Conservation (phyloP, 78 protist species). For the Pigoraptor vietnamica region DNA sequence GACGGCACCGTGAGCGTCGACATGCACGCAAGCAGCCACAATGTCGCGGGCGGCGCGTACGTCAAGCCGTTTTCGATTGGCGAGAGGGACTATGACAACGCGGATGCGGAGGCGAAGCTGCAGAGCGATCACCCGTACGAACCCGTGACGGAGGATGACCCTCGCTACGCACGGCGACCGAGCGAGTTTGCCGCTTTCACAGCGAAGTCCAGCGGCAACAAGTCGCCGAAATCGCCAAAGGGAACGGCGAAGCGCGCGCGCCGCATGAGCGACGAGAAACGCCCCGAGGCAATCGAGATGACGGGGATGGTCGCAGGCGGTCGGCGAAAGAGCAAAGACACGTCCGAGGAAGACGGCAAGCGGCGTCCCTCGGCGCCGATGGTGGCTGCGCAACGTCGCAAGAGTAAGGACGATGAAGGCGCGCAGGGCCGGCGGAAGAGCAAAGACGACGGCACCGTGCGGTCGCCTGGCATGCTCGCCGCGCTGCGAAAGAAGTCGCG, state of each 20-base stretch:
- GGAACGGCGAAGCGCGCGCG: no score
- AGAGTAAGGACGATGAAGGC: neutral
- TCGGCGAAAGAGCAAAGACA: no score
- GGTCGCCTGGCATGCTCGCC: no score
- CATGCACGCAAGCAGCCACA: neutral
- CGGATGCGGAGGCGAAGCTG: no score
- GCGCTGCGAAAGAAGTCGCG: no score
- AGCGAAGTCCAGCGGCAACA: no score
- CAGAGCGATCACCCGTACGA: neutral
- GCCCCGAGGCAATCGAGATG: neutral
- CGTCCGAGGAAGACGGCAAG: neutral
- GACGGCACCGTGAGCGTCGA: neutral
- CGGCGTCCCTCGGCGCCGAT: no score
- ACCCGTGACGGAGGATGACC: neutral
- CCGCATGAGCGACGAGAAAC: no score
- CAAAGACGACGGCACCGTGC: no score
- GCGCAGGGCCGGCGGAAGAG: no score
- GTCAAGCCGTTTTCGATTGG: neutral
- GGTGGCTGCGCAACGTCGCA: neutral
- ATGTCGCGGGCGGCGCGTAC: neutral
- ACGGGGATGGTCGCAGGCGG: neutral
- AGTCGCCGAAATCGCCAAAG: no score
- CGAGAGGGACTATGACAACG: neutral
- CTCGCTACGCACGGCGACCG: neutral
- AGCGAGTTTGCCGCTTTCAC: neutral